A percentile compares a stretch with the other conserved stretches of the same genome.
These are phyloP conservation scores for Letharia lupina DNA, from an alignment of 495 filamentous ascomycete genomes.

Conservation along the genomic window DNA sequence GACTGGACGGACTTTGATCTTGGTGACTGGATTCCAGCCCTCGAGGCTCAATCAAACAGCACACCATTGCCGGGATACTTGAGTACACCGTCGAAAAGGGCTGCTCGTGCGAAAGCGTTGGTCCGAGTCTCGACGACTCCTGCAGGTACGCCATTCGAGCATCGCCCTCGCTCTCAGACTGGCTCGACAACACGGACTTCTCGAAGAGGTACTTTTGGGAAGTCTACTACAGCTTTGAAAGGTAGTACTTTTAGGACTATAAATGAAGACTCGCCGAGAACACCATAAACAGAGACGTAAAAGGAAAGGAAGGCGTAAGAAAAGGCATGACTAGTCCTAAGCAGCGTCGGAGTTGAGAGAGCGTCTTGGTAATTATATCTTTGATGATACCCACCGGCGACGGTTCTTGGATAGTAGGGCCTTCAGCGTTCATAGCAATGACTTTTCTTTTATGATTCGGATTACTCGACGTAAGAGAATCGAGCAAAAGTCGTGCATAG, in stretches of 20 bases:
- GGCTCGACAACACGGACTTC: conserved; percentile 11
- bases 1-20: conserved; percentile 42
- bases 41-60: conserved; percentile 34
- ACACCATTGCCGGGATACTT: conserved; percentile 45
- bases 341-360: background rate
- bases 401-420: background rate
- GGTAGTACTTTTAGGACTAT: conserved; percentile 21
- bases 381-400: background rate
- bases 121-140: conserved; percentile 47
- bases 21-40: conserved; percentile 35
- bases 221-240: conserved; percentile 14
- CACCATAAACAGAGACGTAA: background rate
- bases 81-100: conserved; percentile 50
- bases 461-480: background rate
- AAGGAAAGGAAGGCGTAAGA: background rate
- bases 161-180: conserved; percentile 20
- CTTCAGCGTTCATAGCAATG: background rate
- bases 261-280: conserved; percentile 19
- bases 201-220: conserved; percentile 20
- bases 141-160: conserved; percentile 26
- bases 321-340: background rate
- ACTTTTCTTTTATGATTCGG: background rate
- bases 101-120: conserved; percentile 43
- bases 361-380: background rate
- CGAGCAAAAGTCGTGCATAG: no score